phyloP scores from a whole-genome alignment of 2,329 filamentous ascomycete genomes.

The Scedosporium boydii region DNA sequence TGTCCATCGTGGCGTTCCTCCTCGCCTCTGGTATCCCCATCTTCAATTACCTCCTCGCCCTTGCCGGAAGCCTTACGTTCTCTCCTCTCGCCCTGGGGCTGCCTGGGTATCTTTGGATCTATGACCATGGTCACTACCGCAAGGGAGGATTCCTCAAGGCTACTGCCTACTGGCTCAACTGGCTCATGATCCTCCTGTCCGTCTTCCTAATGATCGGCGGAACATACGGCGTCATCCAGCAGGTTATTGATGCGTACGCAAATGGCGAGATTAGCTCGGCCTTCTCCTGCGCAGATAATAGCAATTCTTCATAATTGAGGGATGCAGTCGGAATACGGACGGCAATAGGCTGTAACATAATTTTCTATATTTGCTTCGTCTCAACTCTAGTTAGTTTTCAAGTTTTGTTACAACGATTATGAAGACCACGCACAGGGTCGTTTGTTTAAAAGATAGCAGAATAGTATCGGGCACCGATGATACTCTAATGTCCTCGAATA shows the following conservation, averaged over 20 bases:
- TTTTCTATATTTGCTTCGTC: too few relatives aligned
- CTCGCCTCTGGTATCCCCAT: slow-evolving; percentile 23
- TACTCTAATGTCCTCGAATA: too few relatives aligned
- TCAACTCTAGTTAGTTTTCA: too few relatives aligned
- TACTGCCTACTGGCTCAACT: slow-evolving; percentile 22
- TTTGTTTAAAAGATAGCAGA: too few relatives aligned
- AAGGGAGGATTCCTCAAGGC: slow-evolving; percentile 16
- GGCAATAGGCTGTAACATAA: too few relatives aligned
- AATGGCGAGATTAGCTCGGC: slow-evolving; percentile 33
- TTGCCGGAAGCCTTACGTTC: slow-evolving; percentile 23
- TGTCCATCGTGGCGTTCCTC: slow-evolving; percentile 20
- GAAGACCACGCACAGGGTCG: too few relatives aligned
- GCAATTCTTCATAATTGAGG: slow-evolving; percentile 17
- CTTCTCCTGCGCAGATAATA: slow-evolving; percentile 40
- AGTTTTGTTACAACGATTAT: too few relatives aligned
- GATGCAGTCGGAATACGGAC: too few relatives aligned
- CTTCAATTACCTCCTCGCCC: slow-evolving; percentile 22
- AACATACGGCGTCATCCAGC: slow-evolving; percentile 35
- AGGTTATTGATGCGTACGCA: slow-evolving; percentile 42
- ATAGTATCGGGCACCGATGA: too few relatives aligned
- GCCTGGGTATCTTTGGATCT: slow-evolving; percentile 26
- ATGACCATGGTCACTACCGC: slow-evolving; percentile 23
- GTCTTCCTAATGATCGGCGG: slow-evolving; percentile 29
- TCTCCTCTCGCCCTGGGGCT: slow-evolving; percentile 24
- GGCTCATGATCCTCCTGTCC: slow-evolving; percentile 23